phyloP scores from a whole-genome alignment of 148 eudicot genomes.

The Selenicereus undatus region DNA sequence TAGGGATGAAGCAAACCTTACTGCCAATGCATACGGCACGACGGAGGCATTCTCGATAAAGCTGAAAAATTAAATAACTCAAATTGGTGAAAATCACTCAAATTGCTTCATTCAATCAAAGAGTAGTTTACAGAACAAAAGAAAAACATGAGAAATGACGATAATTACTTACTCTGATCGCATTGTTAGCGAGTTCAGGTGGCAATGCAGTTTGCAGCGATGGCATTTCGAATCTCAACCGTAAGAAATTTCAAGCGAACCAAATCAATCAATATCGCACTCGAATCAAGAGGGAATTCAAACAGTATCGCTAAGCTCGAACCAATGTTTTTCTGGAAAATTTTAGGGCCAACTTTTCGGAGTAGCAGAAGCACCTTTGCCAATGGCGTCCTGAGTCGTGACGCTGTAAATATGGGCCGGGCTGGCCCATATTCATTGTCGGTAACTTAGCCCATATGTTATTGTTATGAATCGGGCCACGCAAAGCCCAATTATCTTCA shows the following conservation, averaged over 20 bases:
- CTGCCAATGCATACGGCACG: constrained; percentile 67
- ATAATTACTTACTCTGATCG: constrained; percentile 45
- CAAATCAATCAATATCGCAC: too few species aligned
- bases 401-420: too few species aligned
- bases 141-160: background rate
- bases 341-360: too few species aligned
- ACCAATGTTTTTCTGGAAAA: too few species aligned
- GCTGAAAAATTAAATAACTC: constrained; percentile 26
- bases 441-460: too few species aligned
- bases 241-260: background rate
- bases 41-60: too few species aligned
- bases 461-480: too few species aligned
- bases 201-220: constrained; percentile 73
- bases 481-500: too few species aligned
- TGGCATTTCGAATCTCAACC: constrained; percentile 37
- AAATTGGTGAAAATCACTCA: background rate
- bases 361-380: background rate
- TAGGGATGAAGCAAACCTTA: constrained; percentile 36
- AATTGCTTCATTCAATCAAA: background rate
- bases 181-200: constrained; percentile 81
- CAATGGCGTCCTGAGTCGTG: too few species aligned
- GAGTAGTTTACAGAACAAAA: background rate
- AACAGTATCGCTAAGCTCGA: too few species aligned
- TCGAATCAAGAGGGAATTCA: too few species aligned
- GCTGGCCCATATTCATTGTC: too few species aligned